Conservation (phyloP, 768 basidiomycete genomes). For the Lentinula boryana region DNA sequence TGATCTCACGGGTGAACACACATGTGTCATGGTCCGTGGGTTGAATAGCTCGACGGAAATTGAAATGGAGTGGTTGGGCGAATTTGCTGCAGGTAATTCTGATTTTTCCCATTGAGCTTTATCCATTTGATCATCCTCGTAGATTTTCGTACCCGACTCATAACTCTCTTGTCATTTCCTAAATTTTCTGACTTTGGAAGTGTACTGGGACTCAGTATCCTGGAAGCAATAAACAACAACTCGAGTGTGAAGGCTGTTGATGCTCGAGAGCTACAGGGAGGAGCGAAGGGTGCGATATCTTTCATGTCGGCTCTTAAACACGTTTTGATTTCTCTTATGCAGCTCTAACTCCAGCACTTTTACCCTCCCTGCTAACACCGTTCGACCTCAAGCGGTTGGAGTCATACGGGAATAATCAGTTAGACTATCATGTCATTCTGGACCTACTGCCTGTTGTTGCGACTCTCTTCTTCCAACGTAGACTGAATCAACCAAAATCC, state of each 20-base stretch:
- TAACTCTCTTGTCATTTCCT: slow-evolving; percentile 77
- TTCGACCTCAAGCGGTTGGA: slow-evolving; percentile 96
- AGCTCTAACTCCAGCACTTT: slow-evolving; percentile 31
- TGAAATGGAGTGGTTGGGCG: slow-evolving; percentile 78
- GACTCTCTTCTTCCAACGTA: slow-evolving; percentile 78
- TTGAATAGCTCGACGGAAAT: slow-evolving; percentile 59
- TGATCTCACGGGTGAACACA: slow-evolving; percentile 94
- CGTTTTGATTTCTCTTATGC: not conserved
- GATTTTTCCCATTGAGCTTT: not conserved
- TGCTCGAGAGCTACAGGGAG: slow-evolving; percentile 16
- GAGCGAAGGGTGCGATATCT: slow-evolving; percentile 27
- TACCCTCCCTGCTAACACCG: slow-evolving; percentile 68
- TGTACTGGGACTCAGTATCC: slow-evolving; percentile 78
- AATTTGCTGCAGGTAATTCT: slow-evolving; percentile 75
- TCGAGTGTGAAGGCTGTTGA: slow-evolving; percentile 45
- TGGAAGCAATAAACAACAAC: slow-evolving; percentile 70
- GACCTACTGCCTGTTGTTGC: slow-evolving; percentile 84
- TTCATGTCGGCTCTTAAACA: not conserved
- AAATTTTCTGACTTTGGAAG: slow-evolving; percentile 94
- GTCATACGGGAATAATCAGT: slow-evolving; percentile 91
- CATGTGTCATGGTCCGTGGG: slow-evolving; percentile 91
- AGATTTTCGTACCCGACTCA: slow-evolving; percentile 93
- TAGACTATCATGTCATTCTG: slow-evolving; percentile 94
- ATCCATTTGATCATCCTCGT: not conserved
- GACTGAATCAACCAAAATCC: slow-evolving; percentile 24